phyloP scores from a whole-genome alignment of 2,329 filamentous ascomycete species.

The Penicillium sp. region DNA sequence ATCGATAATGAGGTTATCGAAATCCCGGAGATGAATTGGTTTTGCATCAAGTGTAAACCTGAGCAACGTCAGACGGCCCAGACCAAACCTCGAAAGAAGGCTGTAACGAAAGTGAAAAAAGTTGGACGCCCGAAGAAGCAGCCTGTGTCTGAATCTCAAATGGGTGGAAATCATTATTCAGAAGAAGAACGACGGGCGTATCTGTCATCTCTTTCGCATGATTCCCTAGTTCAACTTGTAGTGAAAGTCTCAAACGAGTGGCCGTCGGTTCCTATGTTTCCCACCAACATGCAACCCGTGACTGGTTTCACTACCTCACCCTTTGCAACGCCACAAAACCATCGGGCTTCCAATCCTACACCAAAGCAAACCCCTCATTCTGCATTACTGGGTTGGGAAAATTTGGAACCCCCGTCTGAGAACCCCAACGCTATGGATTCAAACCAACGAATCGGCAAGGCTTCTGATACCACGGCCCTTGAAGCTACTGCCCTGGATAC shows the following conservation, averaged over 20 bases:
- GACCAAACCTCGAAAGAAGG: constrained; percentile 25
- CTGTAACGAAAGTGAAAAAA: background rate
- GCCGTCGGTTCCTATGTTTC: constrained; percentile 66
- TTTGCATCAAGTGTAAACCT: constrained; percentile 62
- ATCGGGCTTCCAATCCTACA: background rate
- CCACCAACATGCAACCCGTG: constrained; percentile 35
- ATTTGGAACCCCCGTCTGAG: background rate
- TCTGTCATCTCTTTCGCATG: constrained; percentile 59
- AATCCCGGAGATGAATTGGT: constrained; percentile 68
- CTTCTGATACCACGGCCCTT: background rate
- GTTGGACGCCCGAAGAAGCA: background rate
- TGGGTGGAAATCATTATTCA: constrained; percentile 31
- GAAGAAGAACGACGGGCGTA: constrained; percentile 59
- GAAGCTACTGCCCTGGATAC: background rate
- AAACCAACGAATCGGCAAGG: background rate
- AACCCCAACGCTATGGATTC: background rate
- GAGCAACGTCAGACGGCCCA: constrained; percentile 44
- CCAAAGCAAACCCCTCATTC: background rate
- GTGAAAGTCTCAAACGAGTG: constrained; percentile 60
- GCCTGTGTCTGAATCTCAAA: constrained; percentile 8
- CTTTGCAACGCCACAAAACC: background rate
- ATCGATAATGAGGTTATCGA: constrained; percentile 68
- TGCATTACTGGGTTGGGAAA: background rate
- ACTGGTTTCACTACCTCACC: background rate
- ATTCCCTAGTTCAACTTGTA: constrained; percentile 63